Percentiles rank a stretch among this genome's conserved stretches.
These are phyloP conservation scores for Fusarium sp. DNA, from an alignment of 2,329 filamentous ascomycete species.

Conservation along the genomic window DNA sequence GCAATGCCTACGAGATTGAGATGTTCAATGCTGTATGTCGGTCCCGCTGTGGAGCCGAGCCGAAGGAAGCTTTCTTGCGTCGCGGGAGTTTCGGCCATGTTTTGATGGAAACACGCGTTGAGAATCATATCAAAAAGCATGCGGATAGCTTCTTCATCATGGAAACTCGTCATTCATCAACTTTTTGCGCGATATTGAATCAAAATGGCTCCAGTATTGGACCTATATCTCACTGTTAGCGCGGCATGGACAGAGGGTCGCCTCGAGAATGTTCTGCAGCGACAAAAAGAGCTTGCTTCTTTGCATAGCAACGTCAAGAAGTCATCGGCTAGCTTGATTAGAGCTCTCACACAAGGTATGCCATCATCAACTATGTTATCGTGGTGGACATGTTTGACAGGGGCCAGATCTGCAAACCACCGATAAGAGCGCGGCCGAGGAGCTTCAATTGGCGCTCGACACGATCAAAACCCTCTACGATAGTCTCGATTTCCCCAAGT, in stretches of 20 bases:
- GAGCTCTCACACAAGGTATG: neutral
- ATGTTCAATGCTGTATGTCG: neutral
- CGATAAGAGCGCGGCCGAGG: neutral
- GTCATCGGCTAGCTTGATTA: neutral
- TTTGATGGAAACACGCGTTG: neutral
- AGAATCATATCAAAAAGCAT: neutral
- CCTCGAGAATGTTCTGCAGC: constrained; percentile 3
- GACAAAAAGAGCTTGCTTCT: constrained; percentile 4
- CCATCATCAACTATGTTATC: neutral
- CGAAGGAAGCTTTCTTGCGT: neutral
- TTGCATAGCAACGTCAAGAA: neutral
- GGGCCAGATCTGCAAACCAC: neutral
- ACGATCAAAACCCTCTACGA: constrained; percentile 7
- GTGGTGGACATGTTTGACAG: neutral
- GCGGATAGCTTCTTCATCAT: neutral
- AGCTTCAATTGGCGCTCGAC: constrained; percentile 1
- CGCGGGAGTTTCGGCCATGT: neutral
- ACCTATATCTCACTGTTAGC: neutral
- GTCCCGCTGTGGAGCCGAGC: neutral
- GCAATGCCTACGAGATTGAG: neutral
- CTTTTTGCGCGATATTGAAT: neutral
- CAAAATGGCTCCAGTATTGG: constrained; percentile 62
- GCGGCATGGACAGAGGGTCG: neutral
- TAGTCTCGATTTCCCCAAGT: neutral
- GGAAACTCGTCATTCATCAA: neutral